A percentile compares a stretch with the other conserved stretches of the same genome.
phyloP scores from a whole-genome alignment of 106 monocot species.

The Dioscorea alata region DNA sequence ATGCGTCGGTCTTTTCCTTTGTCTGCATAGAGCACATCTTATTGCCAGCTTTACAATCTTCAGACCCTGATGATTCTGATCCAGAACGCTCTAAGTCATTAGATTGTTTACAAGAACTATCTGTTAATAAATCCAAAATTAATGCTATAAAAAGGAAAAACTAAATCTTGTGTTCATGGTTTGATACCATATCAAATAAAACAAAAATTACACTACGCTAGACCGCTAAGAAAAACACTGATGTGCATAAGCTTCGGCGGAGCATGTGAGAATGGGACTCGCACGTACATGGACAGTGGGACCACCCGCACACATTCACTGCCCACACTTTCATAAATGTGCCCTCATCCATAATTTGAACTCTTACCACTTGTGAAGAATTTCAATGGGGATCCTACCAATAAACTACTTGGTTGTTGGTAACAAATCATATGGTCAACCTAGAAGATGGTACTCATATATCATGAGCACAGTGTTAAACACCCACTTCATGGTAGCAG shows the following conservation, averaged over 20 bases:
- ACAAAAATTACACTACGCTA: too few relatives aligned
- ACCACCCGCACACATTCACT: too few relatives aligned
- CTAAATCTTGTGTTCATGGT: background rate
- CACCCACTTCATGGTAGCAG: too few relatives aligned
- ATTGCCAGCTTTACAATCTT: constrained; percentile 65
- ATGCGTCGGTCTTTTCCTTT: constrained; percentile 9
- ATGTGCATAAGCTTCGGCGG: too few relatives aligned
- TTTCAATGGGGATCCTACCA: too few relatives aligned
- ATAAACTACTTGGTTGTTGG: too few relatives aligned
- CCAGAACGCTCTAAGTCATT: constrained; percentile 8
- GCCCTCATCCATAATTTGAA: too few relatives aligned
- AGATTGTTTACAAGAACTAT: background rate
- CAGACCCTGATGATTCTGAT: constrained; percentile 12
- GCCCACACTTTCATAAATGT: too few relatives aligned
- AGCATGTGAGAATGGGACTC: too few relatives aligned
- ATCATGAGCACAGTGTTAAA: background rate
- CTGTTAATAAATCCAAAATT: background rate
- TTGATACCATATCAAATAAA: background rate
- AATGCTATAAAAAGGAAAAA: background rate
- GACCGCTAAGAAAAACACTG: too few relatives aligned
- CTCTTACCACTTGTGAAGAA: too few relatives aligned
- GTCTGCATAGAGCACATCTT: constrained; percentile 25
- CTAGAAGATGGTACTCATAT: background rate
- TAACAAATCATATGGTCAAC: background rate
- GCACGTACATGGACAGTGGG: too few relatives aligned